Evolutionary conservation across 352 stramenopile genomes (phyloP), one percentile per base, ranked within the genome.

Genomic region (Pythium brachiatum): DNA sequence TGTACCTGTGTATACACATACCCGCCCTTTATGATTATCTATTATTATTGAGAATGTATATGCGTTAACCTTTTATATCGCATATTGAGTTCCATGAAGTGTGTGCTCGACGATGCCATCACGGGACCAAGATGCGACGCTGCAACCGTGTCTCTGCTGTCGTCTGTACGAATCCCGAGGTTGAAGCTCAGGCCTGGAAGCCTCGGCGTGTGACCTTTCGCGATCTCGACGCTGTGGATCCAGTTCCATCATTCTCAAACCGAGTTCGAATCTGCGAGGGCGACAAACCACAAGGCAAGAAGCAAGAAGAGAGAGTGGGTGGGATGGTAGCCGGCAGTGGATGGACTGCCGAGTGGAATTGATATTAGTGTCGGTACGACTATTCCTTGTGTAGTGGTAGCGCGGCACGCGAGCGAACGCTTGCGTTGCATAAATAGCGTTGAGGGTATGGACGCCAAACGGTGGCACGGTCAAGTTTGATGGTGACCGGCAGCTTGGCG

Each of bases 21-120:
- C 39, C 39, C 39, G 5, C 7, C n/a, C 39, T 11, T 25, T 20
- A 41, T 41, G 34, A 41, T 18, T 13, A 41, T n/a, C 6, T 5
- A 41, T 41, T 41, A 25, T 50, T 13, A 7, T 50, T 27, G 21
- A 31, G 29, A n/a, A 8, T n/a, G 3, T 20, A 18, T 34, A 34
- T 34, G 29, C 5, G 9, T 11, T 34, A 31, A 59, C 32, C 53
- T 51, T 4, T 21, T 1, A 59, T 59, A 48, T 2, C 8, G 8
- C 25, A 59, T 59, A 59, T 59, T 50, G 53, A 59, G 52, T 36
- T 59, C 20, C 13, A 6, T 31, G 18, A 38, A 44, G 36, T 27
- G 39, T 47, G 18, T 18, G 39, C 39, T 25, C 20, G 39, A 47
- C 39, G 18, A 47, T 47, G 39, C 39, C 39, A 47, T 47, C 39